phyloP scores from a whole-genome alignment of 768 basidiomycete species.

The Lactifluus volemus region DNA sequence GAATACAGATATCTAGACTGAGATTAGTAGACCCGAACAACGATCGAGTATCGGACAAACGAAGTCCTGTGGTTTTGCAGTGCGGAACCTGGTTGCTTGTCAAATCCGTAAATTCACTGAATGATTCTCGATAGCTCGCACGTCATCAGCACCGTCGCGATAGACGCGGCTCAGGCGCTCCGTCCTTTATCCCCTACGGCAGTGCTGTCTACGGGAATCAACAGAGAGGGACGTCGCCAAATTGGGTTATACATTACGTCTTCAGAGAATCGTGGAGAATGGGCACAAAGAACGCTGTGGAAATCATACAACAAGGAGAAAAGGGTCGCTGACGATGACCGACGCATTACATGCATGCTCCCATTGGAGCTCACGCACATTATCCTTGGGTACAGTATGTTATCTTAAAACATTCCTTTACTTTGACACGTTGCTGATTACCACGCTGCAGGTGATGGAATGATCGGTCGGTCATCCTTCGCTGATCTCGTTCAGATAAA shows the following conservation, averaged over 20 bases:
- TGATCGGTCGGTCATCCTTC: constrained; percentile 24
- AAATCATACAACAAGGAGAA: constrained; percentile 18
- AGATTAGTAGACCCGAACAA: constrained; percentile 21
- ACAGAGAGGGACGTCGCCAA: constrained; percentile 5
- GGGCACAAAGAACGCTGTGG: constrained; percentile 23
- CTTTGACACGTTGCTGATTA: neutral
- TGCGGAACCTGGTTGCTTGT: neutral
- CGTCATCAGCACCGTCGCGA: constrained; percentile 3
- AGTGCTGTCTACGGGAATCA: constrained; percentile 21
- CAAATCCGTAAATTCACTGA: neutral
- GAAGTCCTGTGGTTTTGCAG: constrained; percentile 2
- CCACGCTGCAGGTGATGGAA: constrained; percentile 25
- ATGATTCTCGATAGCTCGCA: constrained; percentile 7
- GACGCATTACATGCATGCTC: constrained; percentile 22
- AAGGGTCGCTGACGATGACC: neutral
- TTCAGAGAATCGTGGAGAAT: constrained; percentile 7
- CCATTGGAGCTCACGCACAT: constrained; percentile 52
- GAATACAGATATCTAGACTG: constrained; percentile 16
- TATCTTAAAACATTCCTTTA: neutral
- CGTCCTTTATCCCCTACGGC: constrained; percentile 11
- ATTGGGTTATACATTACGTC: neutral
- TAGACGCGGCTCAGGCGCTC: constrained; percentile 9
- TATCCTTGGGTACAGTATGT: constrained; percentile 50
- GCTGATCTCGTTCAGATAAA: constrained; percentile 11
- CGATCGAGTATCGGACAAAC: constrained; percentile 2